Evolutionary conservation across 371 early-diverging fungal genomes (phyloP).

Genomic region (Vairimorpha apis): DNA sequence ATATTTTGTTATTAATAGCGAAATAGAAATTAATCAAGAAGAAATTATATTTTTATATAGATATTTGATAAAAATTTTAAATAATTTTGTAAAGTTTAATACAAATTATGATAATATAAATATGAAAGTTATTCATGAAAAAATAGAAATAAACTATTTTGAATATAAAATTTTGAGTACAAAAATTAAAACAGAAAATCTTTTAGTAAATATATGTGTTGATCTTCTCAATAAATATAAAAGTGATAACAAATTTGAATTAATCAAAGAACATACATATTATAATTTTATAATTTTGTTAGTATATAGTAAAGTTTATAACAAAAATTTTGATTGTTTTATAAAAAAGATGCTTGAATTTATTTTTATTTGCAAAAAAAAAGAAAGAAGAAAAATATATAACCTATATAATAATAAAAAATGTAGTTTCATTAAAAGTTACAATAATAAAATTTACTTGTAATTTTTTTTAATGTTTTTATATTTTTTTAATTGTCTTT

Average conservation of each 20-base stretch:
- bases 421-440: too few species aligned
- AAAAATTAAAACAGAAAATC: too few species aligned
- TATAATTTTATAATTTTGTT: background rate
- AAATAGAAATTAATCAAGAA: background rate
- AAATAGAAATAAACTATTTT: too few species aligned
- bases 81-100: too few species aligned
- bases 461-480: background rate
- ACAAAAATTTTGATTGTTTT: background rate
- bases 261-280: background rate
- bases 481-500: background rate
- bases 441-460: too few species aligned
- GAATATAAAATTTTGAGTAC: too few species aligned
- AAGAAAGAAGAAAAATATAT: constrained; percentile 4
- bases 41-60: background rate
- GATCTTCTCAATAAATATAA: background rate
- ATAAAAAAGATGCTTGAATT: background rate
- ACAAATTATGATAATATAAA: too few species aligned
- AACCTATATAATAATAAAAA: background rate
- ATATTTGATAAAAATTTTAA: background rate
- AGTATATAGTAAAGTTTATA: background rate
- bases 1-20: background rate
- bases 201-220: too few species aligned
- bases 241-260: background rate
- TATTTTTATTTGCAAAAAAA: background rate
- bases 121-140: too few species aligned